Evolutionary conservation across 371 early-diverging fungal species (phyloP).

Genomic region (Mortierella sp.): DNA sequence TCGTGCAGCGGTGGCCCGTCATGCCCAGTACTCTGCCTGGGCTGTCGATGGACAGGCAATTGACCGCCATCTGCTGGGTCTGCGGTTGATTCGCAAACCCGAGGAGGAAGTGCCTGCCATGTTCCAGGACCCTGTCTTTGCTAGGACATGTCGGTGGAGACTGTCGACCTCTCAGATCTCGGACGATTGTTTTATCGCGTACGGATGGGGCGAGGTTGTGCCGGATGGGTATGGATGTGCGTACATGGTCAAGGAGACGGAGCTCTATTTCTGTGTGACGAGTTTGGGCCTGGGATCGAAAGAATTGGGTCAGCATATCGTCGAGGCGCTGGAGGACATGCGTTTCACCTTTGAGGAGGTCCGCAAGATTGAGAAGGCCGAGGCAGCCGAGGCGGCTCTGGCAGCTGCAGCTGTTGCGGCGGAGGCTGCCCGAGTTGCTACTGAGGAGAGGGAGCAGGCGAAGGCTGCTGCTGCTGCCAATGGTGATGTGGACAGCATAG

Average conservation of each 20-base stretch:
- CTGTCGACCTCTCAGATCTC: slow-evolving; percentile 93
- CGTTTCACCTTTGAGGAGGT: slow-evolving; percentile 60
- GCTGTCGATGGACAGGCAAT: slow-evolving; percentile 88
- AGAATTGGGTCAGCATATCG: slow-evolving; percentile 69
- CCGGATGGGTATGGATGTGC: slow-evolving; percentile 93
- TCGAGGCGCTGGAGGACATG: slow-evolving; percentile 81
- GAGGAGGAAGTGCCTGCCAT: slow-evolving; percentile 83
- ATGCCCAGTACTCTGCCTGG: slow-evolving; percentile 86
- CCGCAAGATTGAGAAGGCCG: slow-evolving; percentile 56
- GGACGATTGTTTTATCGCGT: slow-evolving; percentile 90
- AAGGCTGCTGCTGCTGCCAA: background rate
- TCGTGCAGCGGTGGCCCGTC: slow-evolving; percentile 80
- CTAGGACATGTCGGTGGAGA: slow-evolving; percentile 88
- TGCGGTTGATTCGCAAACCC: slow-evolving; percentile 61
- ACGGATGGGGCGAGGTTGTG: slow-evolving; percentile 96
- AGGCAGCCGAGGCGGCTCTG: slow-evolving; percentile 41
- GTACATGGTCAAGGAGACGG: slow-evolving; percentile 90
- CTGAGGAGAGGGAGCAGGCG: slow-evolving; percentile 1
- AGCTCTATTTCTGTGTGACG: slow-evolving; percentile 86
- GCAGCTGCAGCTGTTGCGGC: slow-evolving; percentile 35
- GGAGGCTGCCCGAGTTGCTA: slow-evolving; percentile 15
- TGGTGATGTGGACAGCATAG: background rate
- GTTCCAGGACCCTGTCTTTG: slow-evolving; percentile 87
- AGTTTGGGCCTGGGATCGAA: slow-evolving; percentile 67
- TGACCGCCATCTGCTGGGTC: slow-evolving; percentile 92